Evolutionary conservation across 306 rosid genomes (phyloP), one percentile per base, ranked within the genome.

Genomic region (Leucaena leucocephala): DNA sequence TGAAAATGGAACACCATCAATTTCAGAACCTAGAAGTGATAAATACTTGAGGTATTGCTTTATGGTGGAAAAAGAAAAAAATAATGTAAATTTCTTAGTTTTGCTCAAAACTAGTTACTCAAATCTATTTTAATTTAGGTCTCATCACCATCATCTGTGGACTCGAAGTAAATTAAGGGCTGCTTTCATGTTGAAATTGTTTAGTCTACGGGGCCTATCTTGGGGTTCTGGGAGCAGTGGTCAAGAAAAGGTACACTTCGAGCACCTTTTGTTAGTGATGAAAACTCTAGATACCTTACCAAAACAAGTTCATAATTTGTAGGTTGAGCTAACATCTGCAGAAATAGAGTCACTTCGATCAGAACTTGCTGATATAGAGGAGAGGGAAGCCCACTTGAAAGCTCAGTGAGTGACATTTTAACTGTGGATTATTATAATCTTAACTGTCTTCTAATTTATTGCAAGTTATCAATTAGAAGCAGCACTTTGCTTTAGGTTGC

Each of bases 301-400:
- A 45, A 82, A 17, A 54, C 45, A 79, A 2, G 59, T 65, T 75
- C 68, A 52, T 70, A 17, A 71, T 72, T 68, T 82, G 75, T 82
- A 95, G 97, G 94, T 93, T 76, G 93, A 81, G 85, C 82, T 95
- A 52, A 84, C 90, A 78, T 90, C 91, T 82, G 89, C 86, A 49
- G 94, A 95, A 85, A 49, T 95, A 65, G 97, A 93, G 76, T 91
- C 99, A 67, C 94, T 95, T 85, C 87, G 92, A 48, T 81, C 94
- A 0, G 96, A 89, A 65, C 84, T 95, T 82, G 94, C 89, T 74
- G 93, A 90, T 66, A 69, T 88, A 85, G 99, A 90, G 83, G 98
- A 95, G 88, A 93, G 86, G 81, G 98, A 95, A 86, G 92, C 99
- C 77, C 94, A 88, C 83, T 86, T 90, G 71, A 95, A 87, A 86